These are phyloP conservation scores for Fusarium virguliforme DNA, from an alignment of 2,329 filamentous ascomycete species.

Conservation along the genomic window DNA sequence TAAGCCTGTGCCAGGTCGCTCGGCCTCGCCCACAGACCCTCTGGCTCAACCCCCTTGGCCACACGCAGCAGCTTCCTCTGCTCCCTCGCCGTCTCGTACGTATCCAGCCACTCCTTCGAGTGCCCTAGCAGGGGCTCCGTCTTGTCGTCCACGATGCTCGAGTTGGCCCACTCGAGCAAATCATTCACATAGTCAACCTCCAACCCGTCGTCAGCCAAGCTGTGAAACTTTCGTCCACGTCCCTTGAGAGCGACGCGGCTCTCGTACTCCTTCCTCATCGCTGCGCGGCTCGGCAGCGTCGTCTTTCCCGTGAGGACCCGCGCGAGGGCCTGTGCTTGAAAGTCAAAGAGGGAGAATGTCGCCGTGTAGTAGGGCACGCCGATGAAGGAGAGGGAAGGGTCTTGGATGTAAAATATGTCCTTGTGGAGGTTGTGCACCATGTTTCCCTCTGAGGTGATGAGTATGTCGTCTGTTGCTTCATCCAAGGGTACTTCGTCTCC, in stretches of 20 bases:
- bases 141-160: constrained; percentile 14
- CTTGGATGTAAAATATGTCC: constrained; percentile 80
- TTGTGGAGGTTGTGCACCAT: constrained; percentile 78
- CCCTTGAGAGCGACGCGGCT: constrained; percentile 37
- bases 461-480: constrained; percentile 66
- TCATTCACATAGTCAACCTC: constrained; percentile 48
- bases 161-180: constrained; percentile 46
- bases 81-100: constrained; percentile 32
- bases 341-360: constrained; percentile 80
- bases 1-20: constrained; percentile 23
- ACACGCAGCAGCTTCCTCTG: constrained; percentile 32
- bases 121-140: constrained; percentile 32
- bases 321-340: constrained; percentile 75
- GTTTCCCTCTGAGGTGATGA: constrained; percentile 75
- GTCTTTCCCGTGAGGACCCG: constrained; percentile 69
- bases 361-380: constrained; percentile 77
- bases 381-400: constrained; percentile 75
- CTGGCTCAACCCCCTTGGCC: constrained; percentile 27
- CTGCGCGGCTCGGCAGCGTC: not conserved
- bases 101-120: constrained; percentile 38
- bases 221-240: constrained; percentile 49
- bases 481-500: constrained; percentile 57
- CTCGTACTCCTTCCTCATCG: constrained; percentile 46
- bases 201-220: constrained; percentile 40
- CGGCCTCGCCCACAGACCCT: constrained; percentile 33